A percentile compares a stretch with the other conserved stretches of the same genome.
These are phyloP conservation scores for Phaeosphaeria sp. DNA, from an alignment of 2,329 filamentous ascomycete species.

Conservation along the genomic window DNA sequence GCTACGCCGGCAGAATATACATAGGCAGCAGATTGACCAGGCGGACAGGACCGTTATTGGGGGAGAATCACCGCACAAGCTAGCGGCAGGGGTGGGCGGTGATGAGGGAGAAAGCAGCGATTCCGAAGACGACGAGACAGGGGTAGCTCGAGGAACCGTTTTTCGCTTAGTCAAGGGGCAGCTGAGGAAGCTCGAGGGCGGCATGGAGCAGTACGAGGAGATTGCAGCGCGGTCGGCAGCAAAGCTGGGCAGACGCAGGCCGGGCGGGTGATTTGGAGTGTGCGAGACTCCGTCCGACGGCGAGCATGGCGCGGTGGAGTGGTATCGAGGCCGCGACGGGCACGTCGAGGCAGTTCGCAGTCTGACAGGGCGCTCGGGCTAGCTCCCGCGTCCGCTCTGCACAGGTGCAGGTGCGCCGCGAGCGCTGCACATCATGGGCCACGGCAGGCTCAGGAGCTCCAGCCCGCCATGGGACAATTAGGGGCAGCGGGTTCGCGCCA, in stretches of 20 bases:
- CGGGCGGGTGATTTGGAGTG: neutral
- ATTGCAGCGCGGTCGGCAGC: constrained; percentile 42
- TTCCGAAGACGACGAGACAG: constrained; percentile 54
- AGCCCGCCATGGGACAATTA: constrained; percentile 15
- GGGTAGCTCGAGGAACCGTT: constrained; percentile 50
- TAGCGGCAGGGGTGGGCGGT: constrained; percentile 44
- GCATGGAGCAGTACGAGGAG: constrained; percentile 48
- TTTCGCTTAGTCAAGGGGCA: constrained; percentile 45
- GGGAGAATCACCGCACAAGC: constrained; percentile 55
- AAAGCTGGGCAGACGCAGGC: constrained; percentile 24
- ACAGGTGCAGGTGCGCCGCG: constrained; percentile 18
- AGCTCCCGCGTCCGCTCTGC: constrained; percentile 24
- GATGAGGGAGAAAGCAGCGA: constrained; percentile 55
- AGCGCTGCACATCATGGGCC: constrained; percentile 28
- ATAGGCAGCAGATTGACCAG: constrained; percentile 21
- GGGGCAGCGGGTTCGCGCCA: constrained; percentile 31
- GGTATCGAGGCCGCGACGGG: neutral
- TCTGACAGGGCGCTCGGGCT: constrained; percentile 23
- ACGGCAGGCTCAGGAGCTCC: constrained; percentile 15
- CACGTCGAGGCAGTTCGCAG: constrained; percentile 2
- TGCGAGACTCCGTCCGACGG: neutral
- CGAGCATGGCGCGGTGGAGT: neutral
- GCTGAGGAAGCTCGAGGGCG: constrained; percentile 44
- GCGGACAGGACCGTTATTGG: constrained; percentile 69
- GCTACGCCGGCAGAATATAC: constrained; percentile 3